These are phyloP conservation scores for Lagenaria siceraria DNA, from an alignment of 306 rosid species.

Conservation along the genomic window DNA sequence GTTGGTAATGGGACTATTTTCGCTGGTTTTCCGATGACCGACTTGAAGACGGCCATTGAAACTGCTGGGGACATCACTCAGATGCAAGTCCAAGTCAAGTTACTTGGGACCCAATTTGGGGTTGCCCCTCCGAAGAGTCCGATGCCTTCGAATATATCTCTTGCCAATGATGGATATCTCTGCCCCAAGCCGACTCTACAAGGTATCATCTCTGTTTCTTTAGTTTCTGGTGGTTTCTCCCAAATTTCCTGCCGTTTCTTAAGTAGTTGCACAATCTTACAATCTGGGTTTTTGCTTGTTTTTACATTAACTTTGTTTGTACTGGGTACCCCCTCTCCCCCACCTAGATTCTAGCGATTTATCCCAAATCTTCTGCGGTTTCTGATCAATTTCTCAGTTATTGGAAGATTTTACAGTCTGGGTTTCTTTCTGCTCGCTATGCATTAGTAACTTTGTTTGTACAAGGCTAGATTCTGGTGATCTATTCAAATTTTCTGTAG, in stretches of 20 bases:
- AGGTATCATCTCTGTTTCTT: slow-evolving; percentile 28
- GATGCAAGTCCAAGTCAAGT: slow-evolving; percentile 56
- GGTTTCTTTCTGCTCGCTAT: not conserved
- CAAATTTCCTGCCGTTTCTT: not conserved
- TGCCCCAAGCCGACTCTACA: slow-evolving; percentile 29
- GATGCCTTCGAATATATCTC: slow-evolving; percentile 47
- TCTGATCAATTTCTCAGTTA: not conserved
- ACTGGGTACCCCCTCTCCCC: too few relatives aligned
- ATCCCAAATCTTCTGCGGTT: not conserved
- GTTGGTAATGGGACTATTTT: slow-evolving; percentile 75
- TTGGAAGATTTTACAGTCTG: not conserved
- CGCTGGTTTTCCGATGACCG: slow-evolving; percentile 65
- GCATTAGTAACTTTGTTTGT: not conserved
- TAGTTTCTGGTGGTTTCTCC: not conserved
- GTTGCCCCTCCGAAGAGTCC: slow-evolving; percentile 59
- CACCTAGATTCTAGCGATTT: not conserved
- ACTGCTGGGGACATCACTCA: slow-evolving; percentile 87
- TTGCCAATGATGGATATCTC: slow-evolving; percentile 65
- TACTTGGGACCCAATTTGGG: slow-evolving; percentile 73
- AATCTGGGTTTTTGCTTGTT: not conserved
- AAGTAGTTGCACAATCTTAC: not conserved
- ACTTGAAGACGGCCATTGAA: slow-evolving; percentile 77
- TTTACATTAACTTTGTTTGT: not conserved
- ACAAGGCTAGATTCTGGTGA: not conserved
- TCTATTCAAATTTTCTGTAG: not conserved